Evolutionary conservation across 2,329 filamentous ascomycete species (phyloP).

Genomic region (Cercospora sojina): DNA sequence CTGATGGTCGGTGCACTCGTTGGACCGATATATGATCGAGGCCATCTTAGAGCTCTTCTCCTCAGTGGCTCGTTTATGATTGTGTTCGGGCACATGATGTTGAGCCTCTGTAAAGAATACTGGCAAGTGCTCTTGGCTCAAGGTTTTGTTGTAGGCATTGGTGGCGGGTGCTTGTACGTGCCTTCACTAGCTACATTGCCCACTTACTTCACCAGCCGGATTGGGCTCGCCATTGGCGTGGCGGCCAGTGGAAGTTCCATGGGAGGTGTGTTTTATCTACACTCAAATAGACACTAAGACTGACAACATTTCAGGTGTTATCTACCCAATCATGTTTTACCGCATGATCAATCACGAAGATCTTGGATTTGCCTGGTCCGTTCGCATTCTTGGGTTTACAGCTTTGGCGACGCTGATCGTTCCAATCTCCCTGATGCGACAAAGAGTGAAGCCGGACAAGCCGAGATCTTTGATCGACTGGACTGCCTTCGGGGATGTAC

Average conservation of each 20-base stretch:
- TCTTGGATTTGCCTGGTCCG: conserved; percentile 36
- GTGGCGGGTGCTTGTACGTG: conserved; percentile 46
- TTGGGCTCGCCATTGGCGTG: conserved; percentile 49
- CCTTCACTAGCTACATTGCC: conserved; percentile 49
- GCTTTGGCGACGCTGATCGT: conserved; percentile 35
- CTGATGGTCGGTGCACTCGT: conserved; percentile 48
- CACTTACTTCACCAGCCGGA: conserved; percentile 49
- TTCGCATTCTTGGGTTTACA: conserved; percentile 38
- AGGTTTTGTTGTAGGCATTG: conserved; percentile 50
- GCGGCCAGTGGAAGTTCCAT: conserved; percentile 48
- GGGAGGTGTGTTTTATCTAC: conserved; percentile 15
- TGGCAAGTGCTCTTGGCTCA: conserved; percentile 54
- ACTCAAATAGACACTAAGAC: background rate
- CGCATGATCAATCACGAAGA: conserved; percentile 28
- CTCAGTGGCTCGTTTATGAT: conserved; percentile 46
- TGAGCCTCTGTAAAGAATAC: conserved; percentile 49
- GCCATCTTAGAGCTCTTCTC: conserved; percentile 48
- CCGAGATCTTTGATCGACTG: conserved; percentile 42
- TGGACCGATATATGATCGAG: conserved; percentile 52
- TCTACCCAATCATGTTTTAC: conserved; percentile 41
- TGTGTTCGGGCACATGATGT: conserved; percentile 54
- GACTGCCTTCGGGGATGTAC: conserved; percentile 42
- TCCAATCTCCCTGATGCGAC: conserved; percentile 35
- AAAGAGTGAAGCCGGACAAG: conserved; percentile 41
- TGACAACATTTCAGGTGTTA: conserved; percentile 27